Conservation (phyloP, 2,329 filamentous ascomycete species). For the Chaetomium strumarium region DNA sequence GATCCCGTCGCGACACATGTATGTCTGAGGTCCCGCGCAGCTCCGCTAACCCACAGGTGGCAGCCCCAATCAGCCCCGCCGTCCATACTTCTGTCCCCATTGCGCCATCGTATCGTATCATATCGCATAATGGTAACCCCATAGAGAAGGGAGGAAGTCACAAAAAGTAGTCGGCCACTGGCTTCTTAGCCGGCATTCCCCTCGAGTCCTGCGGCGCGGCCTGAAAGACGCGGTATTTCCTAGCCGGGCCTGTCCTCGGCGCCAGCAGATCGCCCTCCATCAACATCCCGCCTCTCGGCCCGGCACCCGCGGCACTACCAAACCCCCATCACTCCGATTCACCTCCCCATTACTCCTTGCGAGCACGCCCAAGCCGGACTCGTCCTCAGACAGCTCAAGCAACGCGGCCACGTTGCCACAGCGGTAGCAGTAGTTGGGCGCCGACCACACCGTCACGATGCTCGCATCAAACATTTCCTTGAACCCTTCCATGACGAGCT, state of each 20-base stretch:
- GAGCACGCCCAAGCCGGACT: constrained; percentile 65
- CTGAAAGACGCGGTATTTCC: constrained; percentile 91
- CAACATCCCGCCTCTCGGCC: constrained; percentile 39
- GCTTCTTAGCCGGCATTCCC: constrained; percentile 98
- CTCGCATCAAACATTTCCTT: constrained; percentile 98
- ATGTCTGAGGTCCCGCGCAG: not conserved
- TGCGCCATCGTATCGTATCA: not conserved
- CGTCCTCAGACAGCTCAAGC: constrained; percentile 84
- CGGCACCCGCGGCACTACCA: constrained; percentile 32
- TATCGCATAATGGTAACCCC: not conserved
- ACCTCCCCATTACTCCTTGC: constrained; percentile 67
- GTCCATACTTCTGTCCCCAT: not conserved
- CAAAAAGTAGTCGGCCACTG: constrained; percentile 94
- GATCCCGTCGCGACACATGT: too few relatives aligned
- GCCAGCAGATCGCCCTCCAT: constrained; percentile 39
- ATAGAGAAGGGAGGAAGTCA: constrained; percentile 28
- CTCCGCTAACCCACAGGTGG: not conserved
- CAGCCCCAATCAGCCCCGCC: not conserved
- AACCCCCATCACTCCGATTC: constrained; percentile 46
- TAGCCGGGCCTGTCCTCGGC: constrained; percentile 63
- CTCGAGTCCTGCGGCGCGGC: constrained; percentile 92
- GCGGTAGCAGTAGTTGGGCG: constrained; percentile 93
- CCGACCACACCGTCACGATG: constrained; percentile 98
- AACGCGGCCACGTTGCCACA: constrained; percentile 96
- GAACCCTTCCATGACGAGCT: constrained; percentile 98